Evolutionary conservation across 306 rosid genomes (phyloP).

Genomic region (Lotus japonicus): DNA sequence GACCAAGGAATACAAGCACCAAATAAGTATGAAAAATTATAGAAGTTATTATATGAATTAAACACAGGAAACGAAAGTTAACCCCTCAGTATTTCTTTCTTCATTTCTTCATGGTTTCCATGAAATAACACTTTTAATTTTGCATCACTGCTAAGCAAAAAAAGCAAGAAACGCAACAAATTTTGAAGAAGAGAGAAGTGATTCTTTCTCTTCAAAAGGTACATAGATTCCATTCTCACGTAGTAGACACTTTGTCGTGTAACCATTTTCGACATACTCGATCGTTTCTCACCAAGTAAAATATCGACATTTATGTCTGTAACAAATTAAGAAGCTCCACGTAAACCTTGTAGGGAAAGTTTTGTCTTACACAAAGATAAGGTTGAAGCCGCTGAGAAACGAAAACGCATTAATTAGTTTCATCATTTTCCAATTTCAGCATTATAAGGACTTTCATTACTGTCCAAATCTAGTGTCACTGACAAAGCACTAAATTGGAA

Average conservation of each 20-base stretch:
- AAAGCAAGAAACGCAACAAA: too few relatives aligned
- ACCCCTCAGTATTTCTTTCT: too few relatives aligned
- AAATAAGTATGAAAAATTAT: too few relatives aligned
- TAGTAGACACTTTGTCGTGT: not conserved
- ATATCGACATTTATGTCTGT: not conserved
- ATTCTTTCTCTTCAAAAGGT: too few relatives aligned
- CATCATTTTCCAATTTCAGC: not conserved
- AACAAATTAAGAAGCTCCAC: not conserved
- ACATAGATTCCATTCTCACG: too few relatives aligned
- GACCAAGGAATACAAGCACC: too few relatives aligned
- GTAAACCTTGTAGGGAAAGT: not conserved
- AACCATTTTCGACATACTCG: not conserved
- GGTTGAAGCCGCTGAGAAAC: conserved; percentile 30
- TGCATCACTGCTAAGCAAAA: too few relatives aligned
- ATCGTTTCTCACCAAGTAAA: not conserved
- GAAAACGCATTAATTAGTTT: conserved; percentile 31
- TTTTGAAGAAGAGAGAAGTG: too few relatives aligned
- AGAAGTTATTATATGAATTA: too few relatives aligned
- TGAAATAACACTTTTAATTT: too few relatives aligned
- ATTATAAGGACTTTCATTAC: not conserved
- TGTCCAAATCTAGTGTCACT: conserved; percentile 14
- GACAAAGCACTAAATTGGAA: conserved; percentile 19
- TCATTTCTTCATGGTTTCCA: too few relatives aligned
- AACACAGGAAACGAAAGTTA: too few relatives aligned
- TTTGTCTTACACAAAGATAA: conserved; percentile 9